Conservation (phyloP, 1,284 basidiomycete species). For the Prillingera fragicola region DNA sequence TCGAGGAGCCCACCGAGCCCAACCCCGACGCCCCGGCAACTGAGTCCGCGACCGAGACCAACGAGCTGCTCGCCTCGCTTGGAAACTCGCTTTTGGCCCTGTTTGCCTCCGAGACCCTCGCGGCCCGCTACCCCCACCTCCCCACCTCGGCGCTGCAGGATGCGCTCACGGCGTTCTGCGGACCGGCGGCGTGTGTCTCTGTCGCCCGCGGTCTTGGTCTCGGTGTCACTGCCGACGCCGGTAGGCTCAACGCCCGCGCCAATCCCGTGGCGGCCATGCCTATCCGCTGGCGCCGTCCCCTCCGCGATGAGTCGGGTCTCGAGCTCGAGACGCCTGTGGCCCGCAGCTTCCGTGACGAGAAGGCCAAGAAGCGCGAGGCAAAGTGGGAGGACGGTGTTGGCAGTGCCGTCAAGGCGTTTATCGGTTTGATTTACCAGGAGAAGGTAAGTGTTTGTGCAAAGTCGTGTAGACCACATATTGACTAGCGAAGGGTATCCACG, state of each 20-base stretch:
- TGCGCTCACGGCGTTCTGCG: slow-evolving; percentile 84
- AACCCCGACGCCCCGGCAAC: slow-evolving; percentile 8
- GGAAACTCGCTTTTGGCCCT: slow-evolving; percentile 90
- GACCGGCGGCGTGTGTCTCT: slow-evolving; percentile 71
- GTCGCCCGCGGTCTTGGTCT: slow-evolving; percentile 71
- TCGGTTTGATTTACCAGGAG: slow-evolving; percentile 54
- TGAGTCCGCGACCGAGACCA: slow-evolving; percentile 57
- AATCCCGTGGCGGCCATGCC: slow-evolving; percentile 24
- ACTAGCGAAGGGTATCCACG: slow-evolving; percentile 68
- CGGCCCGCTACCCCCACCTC: slow-evolving; percentile 79
- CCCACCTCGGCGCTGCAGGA: slow-evolving; percentile 85
- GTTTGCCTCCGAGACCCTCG: slow-evolving; percentile 79
- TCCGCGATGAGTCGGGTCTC: slow-evolving; percentile 51
- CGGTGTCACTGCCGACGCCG: slow-evolving; percentile 20
- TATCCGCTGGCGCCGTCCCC: slow-evolving; percentile 56
- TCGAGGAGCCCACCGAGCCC: slow-evolving; percentile 11
- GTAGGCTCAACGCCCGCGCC: slow-evolving; percentile 5
- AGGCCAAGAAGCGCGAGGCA: slow-evolving; percentile 6
- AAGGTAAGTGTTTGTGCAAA: too few relatives aligned
- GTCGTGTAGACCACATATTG: too few relatives aligned
- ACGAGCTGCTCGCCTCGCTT: slow-evolving; percentile 70
- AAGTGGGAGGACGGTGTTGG: slow-evolving; percentile 47
- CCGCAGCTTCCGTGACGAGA: slow-evolving; percentile 21
- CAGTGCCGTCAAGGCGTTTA: slow-evolving; percentile 50
- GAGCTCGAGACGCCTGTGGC: slow-evolving; percentile 23